These are phyloP conservation scores for Neopestalotiopsis clavispora DNA, from an alignment of 2,329 filamentous ascomycete genomes.

Conservation along the genomic window DNA sequence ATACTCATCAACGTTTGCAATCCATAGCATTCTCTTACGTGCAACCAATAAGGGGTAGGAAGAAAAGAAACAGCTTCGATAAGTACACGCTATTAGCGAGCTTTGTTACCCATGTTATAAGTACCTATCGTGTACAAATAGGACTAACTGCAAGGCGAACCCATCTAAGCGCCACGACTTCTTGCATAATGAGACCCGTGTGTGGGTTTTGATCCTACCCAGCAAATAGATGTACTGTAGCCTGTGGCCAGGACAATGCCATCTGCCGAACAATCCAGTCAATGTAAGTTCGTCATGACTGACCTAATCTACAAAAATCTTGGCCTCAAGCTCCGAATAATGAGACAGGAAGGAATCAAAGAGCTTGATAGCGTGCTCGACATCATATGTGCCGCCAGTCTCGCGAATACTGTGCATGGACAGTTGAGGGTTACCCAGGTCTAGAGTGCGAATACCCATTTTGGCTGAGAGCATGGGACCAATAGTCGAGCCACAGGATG, in stretches of 20 bases:
- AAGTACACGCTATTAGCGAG: too few relatives aligned
- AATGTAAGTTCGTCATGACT: not conserved
- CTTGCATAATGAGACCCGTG: too few relatives aligned
- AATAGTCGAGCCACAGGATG: conserved; percentile 92
- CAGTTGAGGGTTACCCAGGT: conserved; percentile 91
- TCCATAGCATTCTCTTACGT: too few relatives aligned
- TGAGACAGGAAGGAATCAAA: conserved; percentile 88
- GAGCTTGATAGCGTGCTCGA: conserved; percentile 82
- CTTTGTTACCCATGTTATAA: too few relatives aligned
- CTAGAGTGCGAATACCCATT: conserved; percentile 85
- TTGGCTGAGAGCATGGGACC: conserved; percentile 93
- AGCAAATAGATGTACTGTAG: not conserved
- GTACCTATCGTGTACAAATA: too few relatives aligned
- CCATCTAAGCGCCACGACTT: too few relatives aligned
- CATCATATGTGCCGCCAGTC: conserved; percentile 86
- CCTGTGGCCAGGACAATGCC: not conserved
- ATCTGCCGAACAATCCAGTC: not conserved
- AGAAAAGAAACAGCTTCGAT: too few relatives aligned
- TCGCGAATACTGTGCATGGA: conserved; percentile 98
- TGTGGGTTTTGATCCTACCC: too few relatives aligned
- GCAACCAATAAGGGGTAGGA: too few relatives aligned
- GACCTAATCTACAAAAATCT: conserved; percentile 77
- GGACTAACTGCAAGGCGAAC: too few relatives aligned
- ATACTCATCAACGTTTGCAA: too few relatives aligned
- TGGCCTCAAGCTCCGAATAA: conserved; percentile 82